These are phyloP conservation scores for Persicaria tinctoria DNA, from an alignment of 148 eudicot species.

Conservation along the genomic window DNA sequence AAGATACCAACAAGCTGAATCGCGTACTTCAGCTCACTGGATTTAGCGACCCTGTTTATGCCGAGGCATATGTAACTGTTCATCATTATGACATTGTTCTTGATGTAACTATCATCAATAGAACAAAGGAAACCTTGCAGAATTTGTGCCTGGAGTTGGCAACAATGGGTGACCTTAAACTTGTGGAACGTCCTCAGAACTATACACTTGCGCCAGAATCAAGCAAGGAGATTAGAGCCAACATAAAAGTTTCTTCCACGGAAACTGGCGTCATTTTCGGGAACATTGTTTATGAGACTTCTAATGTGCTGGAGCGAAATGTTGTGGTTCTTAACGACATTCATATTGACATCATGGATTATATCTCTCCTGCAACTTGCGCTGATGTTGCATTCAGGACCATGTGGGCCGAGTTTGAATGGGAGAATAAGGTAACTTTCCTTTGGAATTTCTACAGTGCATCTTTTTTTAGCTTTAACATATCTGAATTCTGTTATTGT, in stretches of 20 bases:
- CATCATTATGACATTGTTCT: constrained; percentile 97
- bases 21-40: constrained; percentile 96
- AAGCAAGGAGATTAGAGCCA: constrained; percentile 91
- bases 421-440: constrained; percentile 89
- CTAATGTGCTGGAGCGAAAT: constrained; percentile 86
- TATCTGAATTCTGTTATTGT: background rate
- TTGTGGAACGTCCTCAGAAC: constrained; percentile 96
- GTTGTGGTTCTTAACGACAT: constrained; percentile 95
- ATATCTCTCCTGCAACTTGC: constrained; percentile 89
- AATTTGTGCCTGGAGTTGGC: constrained; percentile 94
- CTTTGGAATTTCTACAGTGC: background rate
- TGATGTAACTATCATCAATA: constrained; percentile 87
- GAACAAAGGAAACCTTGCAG: constrained; percentile 91
- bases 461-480: background rate
- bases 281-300: constrained; percentile 87
- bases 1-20: constrained; percentile 78
- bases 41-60: constrained; percentile 93
- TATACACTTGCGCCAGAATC: constrained; percentile 91
- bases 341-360: constrained; percentile 97
- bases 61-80: constrained; percentile 97
- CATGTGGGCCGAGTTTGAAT: constrained; percentile 98
- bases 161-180: constrained; percentile 97
- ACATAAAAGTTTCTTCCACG: constrained; percentile 92
- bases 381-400: constrained; percentile 85
- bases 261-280: constrained; percentile 96